Base-by-base conservation (phyloP, 2,329 filamentous ascomycete species). In the Seiridium unicorne region DNA sequence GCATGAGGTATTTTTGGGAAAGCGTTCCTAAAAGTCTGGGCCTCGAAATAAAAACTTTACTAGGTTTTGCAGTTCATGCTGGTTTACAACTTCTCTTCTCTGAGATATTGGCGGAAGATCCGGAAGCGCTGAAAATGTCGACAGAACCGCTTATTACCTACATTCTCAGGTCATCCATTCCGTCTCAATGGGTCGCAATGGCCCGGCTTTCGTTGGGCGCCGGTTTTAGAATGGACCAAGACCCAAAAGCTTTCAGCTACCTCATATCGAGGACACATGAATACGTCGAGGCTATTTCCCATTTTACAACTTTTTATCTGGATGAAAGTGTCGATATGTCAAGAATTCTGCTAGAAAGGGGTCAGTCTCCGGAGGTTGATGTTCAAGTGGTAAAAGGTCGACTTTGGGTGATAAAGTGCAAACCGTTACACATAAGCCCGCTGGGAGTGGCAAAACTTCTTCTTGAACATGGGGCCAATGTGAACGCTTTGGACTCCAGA, bases 1-100 rank as follows among this genome's bases (percentile, higher is more conserved):
- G 54, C 13, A 32, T 61, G 51, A 62, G 59, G 36, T 6, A 40
- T 10, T 62, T 64, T 26, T 51, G 61, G 38, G 63, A 61, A 42
- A 61, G 54, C 32, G 48, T 63, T 32, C 61, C 61, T 10, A 8
- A 57, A 8, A 44, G 7, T 3, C 26, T 31, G 54, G 58, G 1
- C 58, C 32, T 4, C 44, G 10, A 11, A 3, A 11, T 3, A 7
- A 2, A 46, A 5, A 46, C 5, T 11, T 2, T 46, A 46, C 38
- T 62, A 8, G 31, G 18, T 4, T 31, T 58, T 34, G 48, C 58
- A 10, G 4, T 57, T 4, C 5, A 2, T 8, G 44, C 7, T 2
- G 36, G 35, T 38, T 13, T 60, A 36, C 44, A 36, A 11, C 11
- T 64, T 11, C 61, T 59, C 32, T 4, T 62, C 6, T 10, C 55